Base-by-base conservation (phyloP, 257 asterid species). In the Paulownia fortunei region DNA sequence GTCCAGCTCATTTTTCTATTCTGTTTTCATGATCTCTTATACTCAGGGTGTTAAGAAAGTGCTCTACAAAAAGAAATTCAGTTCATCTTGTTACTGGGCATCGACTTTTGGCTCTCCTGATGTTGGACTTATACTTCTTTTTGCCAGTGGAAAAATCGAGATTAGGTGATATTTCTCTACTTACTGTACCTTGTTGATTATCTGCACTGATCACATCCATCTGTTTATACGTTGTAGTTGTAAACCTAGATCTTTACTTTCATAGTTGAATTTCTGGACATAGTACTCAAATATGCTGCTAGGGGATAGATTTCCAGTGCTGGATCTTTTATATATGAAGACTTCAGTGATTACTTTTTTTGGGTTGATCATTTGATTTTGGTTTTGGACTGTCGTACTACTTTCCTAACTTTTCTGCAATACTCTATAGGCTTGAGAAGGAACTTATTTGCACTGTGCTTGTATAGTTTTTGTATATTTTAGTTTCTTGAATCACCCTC, bases 1-100 rank as follows among this genome's bases (percentile, higher is more conserved):
- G 26, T 23, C 27, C 60, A 21, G 30, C 65, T 65, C 18, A 41
- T 78, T 24, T 37, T 18, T 18, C 63, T 19, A 19, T 75, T 75
- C 39, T 66, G 46, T 77, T 83, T 64, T 74, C 42, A 44, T 24
- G 32, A 54, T 27, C 4, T 78, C 30, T 67, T 72, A 69, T 78
- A 46, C 27, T 49, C 86, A 94, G 99, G 97, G 99, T 66, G 81
- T 88, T 49, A 95, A 89, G 86, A 95, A 87, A 89, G 99, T 91
- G 71, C 77, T 87, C 69, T 83, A 89, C 87, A 95, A 95, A 80
- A 95, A 89, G 91, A 95, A 93, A 84, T 89, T 93, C 63, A 87
- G 82, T 79, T 89, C 95, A 62, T 74, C 96, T 62, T 93, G 97
- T 81, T 89, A 85, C 77, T 88, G 94, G 86, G 99, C 98, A 30